These are phyloP conservation scores for Mucor ambiguus DNA, from an alignment of 371 early-diverging fungal genomes.

Conservation along the genomic window DNA sequence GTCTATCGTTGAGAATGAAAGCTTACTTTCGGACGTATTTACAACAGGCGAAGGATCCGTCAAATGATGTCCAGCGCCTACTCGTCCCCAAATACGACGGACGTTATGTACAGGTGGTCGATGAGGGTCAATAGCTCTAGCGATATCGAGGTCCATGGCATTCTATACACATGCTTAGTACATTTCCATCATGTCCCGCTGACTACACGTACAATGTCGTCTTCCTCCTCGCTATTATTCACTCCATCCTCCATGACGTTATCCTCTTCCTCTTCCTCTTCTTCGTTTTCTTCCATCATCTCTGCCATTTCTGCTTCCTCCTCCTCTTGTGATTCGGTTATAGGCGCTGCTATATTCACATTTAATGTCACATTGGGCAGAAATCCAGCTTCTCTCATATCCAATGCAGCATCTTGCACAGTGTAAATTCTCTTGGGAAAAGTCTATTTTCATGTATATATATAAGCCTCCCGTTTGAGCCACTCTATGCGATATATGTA, in stretches of 20 bases:
- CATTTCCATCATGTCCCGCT: neutral
- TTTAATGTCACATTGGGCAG: constrained; percentile 38
- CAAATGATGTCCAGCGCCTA: constrained; percentile 10
- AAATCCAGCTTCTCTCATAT: constrained; percentile 36
- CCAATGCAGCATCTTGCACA: constrained; percentile 12
- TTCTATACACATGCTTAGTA: neutral
- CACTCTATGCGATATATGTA: neutral
- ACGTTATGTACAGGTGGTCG: neutral
- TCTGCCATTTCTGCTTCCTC: neutral
- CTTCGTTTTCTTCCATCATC: neutral
- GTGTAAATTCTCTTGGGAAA: constrained; percentile 24
- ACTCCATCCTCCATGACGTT: neutral
- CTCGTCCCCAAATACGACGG: constrained; percentile 1
- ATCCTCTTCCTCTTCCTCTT: neutral
- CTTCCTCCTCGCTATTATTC: neutral
- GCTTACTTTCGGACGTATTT: constrained; percentile 1
- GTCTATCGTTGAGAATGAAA: neutral
- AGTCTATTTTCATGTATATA: constrained; percentile 2
- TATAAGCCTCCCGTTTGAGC: neutral
- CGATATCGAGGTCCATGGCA: neutral
- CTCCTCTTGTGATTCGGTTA: neutral
- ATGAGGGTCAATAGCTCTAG: neutral
- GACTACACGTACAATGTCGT: neutral
- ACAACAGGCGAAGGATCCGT: constrained; percentile 4
- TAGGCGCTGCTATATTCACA: neutral